phyloP scores from a whole-genome alignment of 345 rosid genomes.

The Gossypium australe region DNA sequence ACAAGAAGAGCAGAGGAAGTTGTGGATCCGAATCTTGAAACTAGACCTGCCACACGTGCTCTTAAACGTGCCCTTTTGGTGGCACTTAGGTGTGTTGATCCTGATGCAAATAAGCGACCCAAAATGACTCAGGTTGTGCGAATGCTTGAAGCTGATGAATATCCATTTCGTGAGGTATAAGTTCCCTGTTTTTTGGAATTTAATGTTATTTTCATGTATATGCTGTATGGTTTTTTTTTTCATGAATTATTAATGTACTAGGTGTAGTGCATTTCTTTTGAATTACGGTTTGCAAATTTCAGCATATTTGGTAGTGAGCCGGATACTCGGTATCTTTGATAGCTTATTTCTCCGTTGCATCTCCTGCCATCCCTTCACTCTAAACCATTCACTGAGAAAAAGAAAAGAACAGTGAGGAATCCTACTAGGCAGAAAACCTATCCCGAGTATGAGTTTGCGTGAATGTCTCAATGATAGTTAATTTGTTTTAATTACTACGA shows the following conservation, averaged over 20 bases:
- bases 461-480: neutral
- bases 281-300: neutral
- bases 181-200: neutral
- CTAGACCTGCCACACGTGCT: constrained; percentile 64
- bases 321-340: neutral
- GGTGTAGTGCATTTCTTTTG: neutral
- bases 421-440: neutral
- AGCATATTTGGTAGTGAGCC: neutral
- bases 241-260: neutral
- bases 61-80: constrained; percentile 74
- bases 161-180: constrained; percentile 77
- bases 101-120: constrained; percentile 81
- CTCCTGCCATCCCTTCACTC: neutral
- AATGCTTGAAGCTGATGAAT: constrained; percentile 87
- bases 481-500: neutral
- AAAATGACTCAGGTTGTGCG: constrained; percentile 83
- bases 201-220: neutral
- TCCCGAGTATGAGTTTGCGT: neutral
- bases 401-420: neutral
- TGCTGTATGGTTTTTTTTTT: neutral
- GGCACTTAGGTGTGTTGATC: constrained; percentile 88
- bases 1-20: constrained; percentile 93
- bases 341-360: neutral
- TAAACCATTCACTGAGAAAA: neutral
- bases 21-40: constrained; percentile 70